These are phyloP conservation scores for Schwanniomyces yamadae DNA, from an alignment of 805 yeast genomes.

Conservation along the genomic window DNA sequence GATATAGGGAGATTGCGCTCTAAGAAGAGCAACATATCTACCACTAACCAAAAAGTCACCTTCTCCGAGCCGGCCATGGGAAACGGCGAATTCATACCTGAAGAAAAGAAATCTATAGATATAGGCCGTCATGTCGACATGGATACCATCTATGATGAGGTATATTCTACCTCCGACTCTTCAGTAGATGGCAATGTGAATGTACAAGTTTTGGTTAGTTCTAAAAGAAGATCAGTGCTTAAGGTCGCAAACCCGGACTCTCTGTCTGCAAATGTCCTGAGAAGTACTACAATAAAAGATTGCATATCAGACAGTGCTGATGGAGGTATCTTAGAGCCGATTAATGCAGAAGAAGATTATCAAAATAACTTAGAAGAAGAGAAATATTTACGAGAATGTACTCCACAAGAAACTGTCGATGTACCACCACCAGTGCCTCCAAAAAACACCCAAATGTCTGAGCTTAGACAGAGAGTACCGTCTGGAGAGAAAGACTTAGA, in stretches of 20 bases:
- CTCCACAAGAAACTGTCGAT: neutral
- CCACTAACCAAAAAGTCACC: neutral
- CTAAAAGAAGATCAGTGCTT: slow-evolving; percentile 58
- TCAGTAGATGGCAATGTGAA: slow-evolving; percentile 52
- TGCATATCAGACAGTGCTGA: too few relatives aligned
- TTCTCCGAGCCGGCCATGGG: neutral
- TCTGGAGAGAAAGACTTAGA: slow-evolving; percentile 11
- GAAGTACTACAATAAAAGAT: too few relatives aligned
- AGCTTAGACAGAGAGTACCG: slow-evolving; percentile 18
- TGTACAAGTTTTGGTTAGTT: slow-evolving; percentile 70
- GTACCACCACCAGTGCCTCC: neutral
- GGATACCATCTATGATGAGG: slow-evolving; percentile 1
- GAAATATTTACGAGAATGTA: neutral
- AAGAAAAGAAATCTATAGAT: slow-evolving; percentile 6
- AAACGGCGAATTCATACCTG: neutral
- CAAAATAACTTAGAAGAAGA: too few relatives aligned
- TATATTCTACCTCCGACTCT: slow-evolving; percentile 27
- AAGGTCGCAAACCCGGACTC: slow-evolving; percentile 64
- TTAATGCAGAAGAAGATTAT: too few relatives aligned
- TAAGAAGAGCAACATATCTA: slow-evolving; percentile 8
- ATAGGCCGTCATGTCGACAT: slow-evolving; percentile 1
- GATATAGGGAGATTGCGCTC: slow-evolving; percentile 5
- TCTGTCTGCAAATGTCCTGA: too few relatives aligned
- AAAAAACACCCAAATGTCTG: slow-evolving; percentile 1
- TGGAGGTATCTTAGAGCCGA: too few relatives aligned